Evolutionary conservation across 441 rosid species (phyloP), one percentile per base, ranked within the genome.

Genomic region (Caryocar brasiliense): DNA sequence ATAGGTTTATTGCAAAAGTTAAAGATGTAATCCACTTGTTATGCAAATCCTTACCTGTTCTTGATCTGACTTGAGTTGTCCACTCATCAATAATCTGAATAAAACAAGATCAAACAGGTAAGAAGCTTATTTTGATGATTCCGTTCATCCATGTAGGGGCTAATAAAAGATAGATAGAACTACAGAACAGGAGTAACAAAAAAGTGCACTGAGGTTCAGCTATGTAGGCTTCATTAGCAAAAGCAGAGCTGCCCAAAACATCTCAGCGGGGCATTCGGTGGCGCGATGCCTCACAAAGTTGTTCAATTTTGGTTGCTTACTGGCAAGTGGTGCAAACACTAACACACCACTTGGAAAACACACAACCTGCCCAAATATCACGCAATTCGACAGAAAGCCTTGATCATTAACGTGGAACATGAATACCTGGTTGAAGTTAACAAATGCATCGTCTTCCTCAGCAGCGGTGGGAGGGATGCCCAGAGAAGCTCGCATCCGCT

Each of bases 1-100:
- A n/a, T n/a, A n/a, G n/a, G n/a, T n/a, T n/a, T n/a, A n/a, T n/a
- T n/a, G n/a, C n/a, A n/a, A n/a, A n/a, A n/a, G n/a, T n/a, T n/a
- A n/a, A n/a, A n/a, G n/a, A n/a, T n/a, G n/a, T n/a, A n/a, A n/a
- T n/a, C n/a, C n/a, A n/a, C n/a, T n/a, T n/a, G n/a, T n/a, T n/a
- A n/a, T n/a, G n/a, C n/a, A 42, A 49, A 56, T 20, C 17, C 51
- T 58, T 66, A 79, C 95, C 78, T 61, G 75, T 65, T 71, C 83
- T 75, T 36, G 85, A 58, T 63, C 78, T 72, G 56, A 86, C 77
- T 70, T 80, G 93, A 63, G 19, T 57, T 26, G 86, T 76, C 95
- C 95, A 83, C 52, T 86, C 93, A 39, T 86, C 81, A 38, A 81
- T 73, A 22, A 81, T 60, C 95, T 86, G 77, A 54, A 22, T 44